phyloP scores from a whole-genome alignment of 305 asterid species.

The Fraxinus albicans region DNA sequence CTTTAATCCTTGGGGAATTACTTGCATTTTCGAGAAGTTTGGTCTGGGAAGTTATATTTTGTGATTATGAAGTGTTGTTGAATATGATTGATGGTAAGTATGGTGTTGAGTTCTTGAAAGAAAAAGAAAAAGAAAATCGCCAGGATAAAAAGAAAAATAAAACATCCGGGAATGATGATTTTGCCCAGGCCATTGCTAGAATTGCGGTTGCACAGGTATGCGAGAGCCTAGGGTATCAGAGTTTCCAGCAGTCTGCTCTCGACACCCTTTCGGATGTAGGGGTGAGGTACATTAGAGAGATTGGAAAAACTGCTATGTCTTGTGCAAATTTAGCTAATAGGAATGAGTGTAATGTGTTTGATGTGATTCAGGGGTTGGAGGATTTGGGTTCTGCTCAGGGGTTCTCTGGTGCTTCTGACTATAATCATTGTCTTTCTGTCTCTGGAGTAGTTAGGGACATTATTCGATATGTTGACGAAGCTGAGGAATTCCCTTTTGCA shows the following conservation, averaged over 20 bases:
- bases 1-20: neutral
- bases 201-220: constrained; percentile 76
- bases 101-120: constrained; percentile 39
- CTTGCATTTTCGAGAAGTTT: constrained; percentile 18
- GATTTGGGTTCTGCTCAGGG: constrained; percentile 66
- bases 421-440: constrained; percentile 47
- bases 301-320: constrained; percentile 53
- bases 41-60: constrained; percentile 33
- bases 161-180: constrained; percentile 43
- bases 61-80: constrained; percentile 34
- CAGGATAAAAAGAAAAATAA: constrained; percentile 33
- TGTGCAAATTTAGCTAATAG: constrained; percentile 63
- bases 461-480: constrained; percentile 44
- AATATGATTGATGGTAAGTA: constrained; percentile 75
- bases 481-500: constrained; percentile 70
- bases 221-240: constrained; percentile 75
- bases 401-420: constrained; percentile 64
- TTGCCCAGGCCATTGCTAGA: constrained; percentile 58
- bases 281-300: constrained; percentile 52
- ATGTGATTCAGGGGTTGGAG: constrained; percentile 77
- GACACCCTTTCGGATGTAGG: constrained; percentile 66
- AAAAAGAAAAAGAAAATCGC: constrained; percentile 20
- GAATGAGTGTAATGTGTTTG: constrained; percentile 70
- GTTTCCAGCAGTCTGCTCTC: constrained; percentile 69
- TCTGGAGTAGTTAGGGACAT: constrained; percentile 67